Conservation (phyloP, 2,329 filamentous ascomycete genomes). For the Cucurbitaria berberidis region DNA sequence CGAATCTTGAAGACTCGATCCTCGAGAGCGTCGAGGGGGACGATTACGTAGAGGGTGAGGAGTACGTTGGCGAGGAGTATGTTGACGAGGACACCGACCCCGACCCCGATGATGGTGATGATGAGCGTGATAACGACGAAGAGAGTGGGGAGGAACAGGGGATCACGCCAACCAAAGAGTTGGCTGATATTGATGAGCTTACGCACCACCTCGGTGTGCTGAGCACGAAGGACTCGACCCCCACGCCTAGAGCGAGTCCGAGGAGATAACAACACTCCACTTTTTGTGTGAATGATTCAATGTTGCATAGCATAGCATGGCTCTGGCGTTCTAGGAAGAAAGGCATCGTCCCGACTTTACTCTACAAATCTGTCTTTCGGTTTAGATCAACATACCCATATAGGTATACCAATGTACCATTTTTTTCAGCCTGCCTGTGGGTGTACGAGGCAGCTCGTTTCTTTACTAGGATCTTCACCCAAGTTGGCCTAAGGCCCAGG, state of each 20-base stretch:
- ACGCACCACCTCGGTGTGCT: constrained; percentile 13
- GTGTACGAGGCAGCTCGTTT: too few species aligned
- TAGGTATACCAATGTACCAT: too few species aligned
- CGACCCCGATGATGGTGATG: too few species aligned
- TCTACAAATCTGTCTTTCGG: too few species aligned
- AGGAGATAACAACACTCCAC: constrained; percentile 6
- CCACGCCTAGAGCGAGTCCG: constrained; percentile 27
- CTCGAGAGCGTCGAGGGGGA: constrained; percentile 58
- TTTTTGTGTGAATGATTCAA: background rate
- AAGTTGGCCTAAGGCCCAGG: too few species aligned
- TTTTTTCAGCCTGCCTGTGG: too few species aligned
- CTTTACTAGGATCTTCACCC: too few species aligned
- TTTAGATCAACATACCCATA: too few species aligned
- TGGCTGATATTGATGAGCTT: constrained; percentile 5
- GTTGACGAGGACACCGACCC: constrained; percentile 21
- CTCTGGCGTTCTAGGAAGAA: constrained; percentile 11
- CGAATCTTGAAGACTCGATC: constrained; percentile 54
- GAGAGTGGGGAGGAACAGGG: constrained; percentile 31
- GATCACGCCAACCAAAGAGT: constrained; percentile 17
- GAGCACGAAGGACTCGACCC: constrained; percentile 25
- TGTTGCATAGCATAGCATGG: constrained; percentile 24
- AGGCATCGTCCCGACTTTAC: too few species aligned
- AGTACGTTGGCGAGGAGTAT: constrained; percentile 29
- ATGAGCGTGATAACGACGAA: too few species aligned
- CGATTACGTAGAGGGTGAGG: constrained; percentile 32